phyloP scores from a whole-genome alignment of 129 eudicot genomes.

The Helianthus annuus region DNA sequence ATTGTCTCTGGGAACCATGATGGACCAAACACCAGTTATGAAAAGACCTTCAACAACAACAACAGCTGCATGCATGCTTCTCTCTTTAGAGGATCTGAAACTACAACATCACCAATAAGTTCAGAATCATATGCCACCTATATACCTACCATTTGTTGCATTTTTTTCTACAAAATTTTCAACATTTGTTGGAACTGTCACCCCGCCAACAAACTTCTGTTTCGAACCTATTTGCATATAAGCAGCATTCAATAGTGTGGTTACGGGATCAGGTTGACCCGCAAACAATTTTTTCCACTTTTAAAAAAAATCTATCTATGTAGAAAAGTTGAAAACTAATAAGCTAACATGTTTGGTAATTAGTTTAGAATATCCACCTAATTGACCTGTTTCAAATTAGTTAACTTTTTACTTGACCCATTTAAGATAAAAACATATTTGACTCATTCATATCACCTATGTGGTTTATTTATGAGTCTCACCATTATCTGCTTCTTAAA shows the following conservation, averaged over 20 bases:
- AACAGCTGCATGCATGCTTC: too few relatives aligned
- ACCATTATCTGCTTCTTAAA: conserved; percentile 73
- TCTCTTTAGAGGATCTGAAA: conserved; percentile 64
- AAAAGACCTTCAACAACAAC: too few relatives aligned
- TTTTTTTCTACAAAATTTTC: conserved; percentile 78
- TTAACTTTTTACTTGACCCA: background rate
- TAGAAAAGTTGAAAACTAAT: too few relatives aligned
- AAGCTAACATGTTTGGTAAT: too few relatives aligned
- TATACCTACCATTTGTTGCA: conserved; percentile 61
- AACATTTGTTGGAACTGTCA: conserved; percentile 42
- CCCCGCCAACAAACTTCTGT: conserved; percentile 64
- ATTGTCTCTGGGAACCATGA: too few relatives aligned
- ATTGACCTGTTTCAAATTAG: conserved; percentile 8
- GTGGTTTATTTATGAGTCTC: conserved; percentile 26
- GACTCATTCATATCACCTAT: background rate
- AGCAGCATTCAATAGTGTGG: conserved; percentile 8
- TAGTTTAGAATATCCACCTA: too few relatives aligned
- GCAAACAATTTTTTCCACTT: background rate
- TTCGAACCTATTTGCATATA: conserved; percentile 62
- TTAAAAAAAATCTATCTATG: background rate
- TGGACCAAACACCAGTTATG: too few relatives aligned
- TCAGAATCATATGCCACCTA: conserved; percentile 66
- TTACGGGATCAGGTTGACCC: background rate
- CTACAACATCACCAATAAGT: conserved; percentile 69
- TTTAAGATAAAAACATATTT: background rate